Evolutionary conservation across 495 filamentous ascomycete species (phyloP), one percentile per base, ranked within the genome.

Genomic region (Chaetomium tenue): DNA sequence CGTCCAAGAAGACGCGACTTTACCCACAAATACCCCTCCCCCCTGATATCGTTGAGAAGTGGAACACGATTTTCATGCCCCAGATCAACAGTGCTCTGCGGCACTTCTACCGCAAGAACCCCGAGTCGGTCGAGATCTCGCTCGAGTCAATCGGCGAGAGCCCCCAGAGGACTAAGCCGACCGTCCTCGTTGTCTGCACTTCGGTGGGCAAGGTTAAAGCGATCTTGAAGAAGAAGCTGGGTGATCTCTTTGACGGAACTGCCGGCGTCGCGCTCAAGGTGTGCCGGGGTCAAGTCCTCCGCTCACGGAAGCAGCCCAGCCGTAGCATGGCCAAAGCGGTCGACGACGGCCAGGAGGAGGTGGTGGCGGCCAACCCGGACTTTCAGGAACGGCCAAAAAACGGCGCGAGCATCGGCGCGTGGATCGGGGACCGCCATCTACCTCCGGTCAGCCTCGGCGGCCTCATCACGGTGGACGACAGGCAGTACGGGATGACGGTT

Each of bases 351-450:
- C 69, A 70, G 6, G 76, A 74, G 16, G 76, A 81, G 50, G 53
- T 73, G 7, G 71, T 71, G 11, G 81, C 79, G 8, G 79, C 80
- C 15, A 90, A 90, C 66, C 81, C 81, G 0, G 81, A 79, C 20
- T 89, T 91, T 68, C 92, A 97, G 72, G 79, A 87, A 63, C 83
- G 82, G 62, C 93, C 93, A 1, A 71, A 86, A 0, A 96, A 91
- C 58, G 93, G 93, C 1, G 93, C 93, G 3, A 96, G 91, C 26
- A 97, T 98, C 63, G 93, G 93, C 20, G 92, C 93, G 1, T 97
- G 89, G 77, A 83, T 89, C 60, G 89, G 91, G 51, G 87, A 91
- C 54, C 84, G 88, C 48, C 92, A 96, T 68, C 77, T 97, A 2
- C 92, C 92, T 15, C 89, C 93, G 1, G 93, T 94, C 4, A 92